Base-by-base conservation (phyloP, 345 rosid species). In the Eucalyptus marginata region DNA sequence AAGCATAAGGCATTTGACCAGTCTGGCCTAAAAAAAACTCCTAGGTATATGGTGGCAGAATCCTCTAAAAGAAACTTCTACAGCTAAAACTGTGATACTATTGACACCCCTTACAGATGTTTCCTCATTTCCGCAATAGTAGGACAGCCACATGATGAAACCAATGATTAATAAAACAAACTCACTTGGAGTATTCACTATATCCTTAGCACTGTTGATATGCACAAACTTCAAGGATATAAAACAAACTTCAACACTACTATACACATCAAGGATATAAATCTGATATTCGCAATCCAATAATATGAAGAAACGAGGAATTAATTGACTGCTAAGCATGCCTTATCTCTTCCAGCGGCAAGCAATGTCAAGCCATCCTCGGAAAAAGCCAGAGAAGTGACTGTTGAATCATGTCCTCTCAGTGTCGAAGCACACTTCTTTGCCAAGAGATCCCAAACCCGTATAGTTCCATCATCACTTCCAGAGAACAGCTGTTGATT, bases 271-370 rank as follows among this genome's bases (percentile, higher is more conserved):
- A 25, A 76, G 47, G 83, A 76, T 40, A 76, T 76, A 76, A 22
- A 10, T 40, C 83, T 11, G 15, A 76, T 20, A 40, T 76, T 6
- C 5, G 29, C 83, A 76, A 76, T 29, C 83, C 47, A 76, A 36
- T 40, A 76, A 40, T 76, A 76, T 40, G 33, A 76, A 40, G 27
- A 76, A 20, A 76, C 29, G 24, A 40, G 47, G 84, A 76, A 76
- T 20, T 76, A 76, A 76, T 76, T 76, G 84, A 76, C 84, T 40
- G 84, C 84, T 76, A 27, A 64, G 79, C 93, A 43, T 91, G 93
- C 99, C 96, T 97, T 98, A 92, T 97, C 99, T 91, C 99, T 95
- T 89, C 99, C 99, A 86, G 98, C 96, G 90, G 91, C 96, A 36
- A 97, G 95, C 90, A 98, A 90, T 50, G 95, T 93, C 93, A 93